Percentiles rank a stretch among this genome's conserved stretches.
phyloP scores from a whole-genome alignment of 805 yeast genomes.

The Yarrowia sp. region DNA sequence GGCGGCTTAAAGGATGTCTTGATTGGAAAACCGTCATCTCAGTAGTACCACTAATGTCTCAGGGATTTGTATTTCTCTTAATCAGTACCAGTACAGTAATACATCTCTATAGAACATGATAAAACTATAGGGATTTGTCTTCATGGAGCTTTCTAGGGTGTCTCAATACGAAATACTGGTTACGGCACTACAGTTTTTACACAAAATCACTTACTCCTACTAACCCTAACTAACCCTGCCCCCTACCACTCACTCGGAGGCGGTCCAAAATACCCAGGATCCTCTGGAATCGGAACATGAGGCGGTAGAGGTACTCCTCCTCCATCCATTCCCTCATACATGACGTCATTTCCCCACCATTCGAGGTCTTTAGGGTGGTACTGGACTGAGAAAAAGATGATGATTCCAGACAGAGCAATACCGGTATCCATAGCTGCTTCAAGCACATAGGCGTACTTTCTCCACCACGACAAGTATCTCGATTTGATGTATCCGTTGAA shows the following conservation, averaged over 20 bases:
- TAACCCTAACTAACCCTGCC: no score
- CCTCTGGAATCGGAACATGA: background rate
- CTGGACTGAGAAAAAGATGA: background rate
- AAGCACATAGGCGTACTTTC: background rate
- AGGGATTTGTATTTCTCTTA: no score
- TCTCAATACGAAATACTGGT: no score
- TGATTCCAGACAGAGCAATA: background rate
- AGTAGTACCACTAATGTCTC: no score
- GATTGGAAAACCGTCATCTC: no score
- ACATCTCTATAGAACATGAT: no score
- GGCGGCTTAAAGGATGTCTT: no score
- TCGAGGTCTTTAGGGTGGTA: background rate
- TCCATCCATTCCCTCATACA: background rate
- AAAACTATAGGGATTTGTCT: no score
- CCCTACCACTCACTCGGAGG: background rate
- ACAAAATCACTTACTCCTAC: no score
- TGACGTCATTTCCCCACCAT: background rate
- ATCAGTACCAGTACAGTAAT: no score
- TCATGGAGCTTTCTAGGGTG: no score
- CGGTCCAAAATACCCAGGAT: background rate
- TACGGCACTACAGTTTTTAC: no score
- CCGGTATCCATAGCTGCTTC: background rate
- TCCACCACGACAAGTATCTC: slow-evolving; percentile 1
- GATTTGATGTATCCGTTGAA: slow-evolving; percentile 3
- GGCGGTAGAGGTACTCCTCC: background rate